Conservation (phyloP, 805 yeast species). For the Pichia heedii region DNA sequence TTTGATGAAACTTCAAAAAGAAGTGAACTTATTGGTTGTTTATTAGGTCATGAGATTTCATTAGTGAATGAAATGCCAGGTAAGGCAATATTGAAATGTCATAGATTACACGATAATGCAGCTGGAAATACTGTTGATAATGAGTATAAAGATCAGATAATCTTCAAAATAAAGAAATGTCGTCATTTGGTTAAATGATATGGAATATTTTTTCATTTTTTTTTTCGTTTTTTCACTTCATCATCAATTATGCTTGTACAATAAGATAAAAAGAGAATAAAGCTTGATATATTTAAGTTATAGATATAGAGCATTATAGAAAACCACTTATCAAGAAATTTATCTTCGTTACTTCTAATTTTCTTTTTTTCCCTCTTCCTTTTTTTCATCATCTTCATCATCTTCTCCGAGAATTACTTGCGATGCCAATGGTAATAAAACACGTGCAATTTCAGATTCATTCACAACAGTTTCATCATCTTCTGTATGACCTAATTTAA, state of each 20-base stretch:
- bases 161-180: slow-evolving; percentile 5
- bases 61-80: slow-evolving; percentile 23
- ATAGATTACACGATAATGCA: slow-evolving; percentile 7
- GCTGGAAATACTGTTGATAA: background rate
- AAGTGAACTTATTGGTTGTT: slow-evolving; percentile 18
- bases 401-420: slow-evolving; percentile 19
- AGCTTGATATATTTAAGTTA: too few relatives aligned
- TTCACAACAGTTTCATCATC: slow-evolving; percentile 15
- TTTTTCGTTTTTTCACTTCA: too few relatives aligned
- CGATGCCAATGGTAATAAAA: slow-evolving; percentile 29
- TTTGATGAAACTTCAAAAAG: slow-evolving; percentile 14
- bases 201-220: too few relatives aligned
- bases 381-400: background rate
- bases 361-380: background rate
- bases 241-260: too few relatives aligned
- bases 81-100: slow-evolving; percentile 18
- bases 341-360: background rate
- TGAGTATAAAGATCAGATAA: slow-evolving; percentile 3
- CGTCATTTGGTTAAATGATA: too few relatives aligned
- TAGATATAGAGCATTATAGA: too few relatives aligned
- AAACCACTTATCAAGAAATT: too few relatives aligned
- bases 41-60: slow-evolving; percentile 18
- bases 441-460: slow-evolving; percentile 20
- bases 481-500: slow-evolving; percentile 11
- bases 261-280: too few relatives aligned